A percentile compares a stretch with the other conserved stretches of the same genome.
Evolutionary conservation across 2,329 filamentous ascomycete genomes (phyloP).

Genomic region (Fonsecaea erecta): DNA sequence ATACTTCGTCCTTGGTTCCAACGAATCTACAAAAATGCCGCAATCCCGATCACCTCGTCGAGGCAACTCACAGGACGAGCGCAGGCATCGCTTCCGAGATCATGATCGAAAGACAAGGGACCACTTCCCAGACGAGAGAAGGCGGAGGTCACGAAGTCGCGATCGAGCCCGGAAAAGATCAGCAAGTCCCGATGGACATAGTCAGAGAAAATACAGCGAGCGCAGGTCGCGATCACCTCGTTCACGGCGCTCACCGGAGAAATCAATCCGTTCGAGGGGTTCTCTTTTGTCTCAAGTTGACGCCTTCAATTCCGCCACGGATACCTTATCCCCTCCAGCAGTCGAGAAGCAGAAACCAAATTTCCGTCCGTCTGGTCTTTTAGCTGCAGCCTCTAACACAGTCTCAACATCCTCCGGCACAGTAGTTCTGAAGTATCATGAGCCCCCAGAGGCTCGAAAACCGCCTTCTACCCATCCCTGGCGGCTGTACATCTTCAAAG

Average conservation of each 20-base stretch:
- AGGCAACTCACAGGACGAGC: conserved; percentile 1
- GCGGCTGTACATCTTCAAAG: conserved; percentile 94
- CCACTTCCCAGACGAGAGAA: background rate
- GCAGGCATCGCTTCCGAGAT: background rate
- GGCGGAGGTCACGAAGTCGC: conserved; percentile 19
- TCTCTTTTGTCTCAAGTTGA: conserved; percentile 54
- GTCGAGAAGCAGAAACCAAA: conserved; percentile 84
- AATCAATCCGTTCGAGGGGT: conserved; percentile 23
- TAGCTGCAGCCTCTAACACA: conserved; percentile 87
- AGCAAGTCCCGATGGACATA: conserved; percentile 9
- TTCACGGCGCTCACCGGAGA: conserved; percentile 21
- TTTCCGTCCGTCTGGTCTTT: conserved; percentile 75
- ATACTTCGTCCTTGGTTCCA: background rate
- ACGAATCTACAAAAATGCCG: conserved; percentile 21
- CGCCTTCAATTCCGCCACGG: conserved; percentile 46
- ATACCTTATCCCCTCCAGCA: conserved; percentile 41
- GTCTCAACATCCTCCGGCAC: conserved; percentile 66
- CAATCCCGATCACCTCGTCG: conserved; percentile 22
- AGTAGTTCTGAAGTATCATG: conserved; percentile 91
- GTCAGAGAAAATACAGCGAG: conserved; percentile 9
- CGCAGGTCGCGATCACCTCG: conserved; percentile 30
- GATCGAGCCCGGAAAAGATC: conserved; percentile 19
- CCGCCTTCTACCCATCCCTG: conserved; percentile 77
- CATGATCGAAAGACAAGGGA: background rate
- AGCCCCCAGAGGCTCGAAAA: conserved; percentile 90